Evolutionary conservation across 805 yeast genomes (phyloP).

Genomic region (Jamesozyma rosinii): DNA sequence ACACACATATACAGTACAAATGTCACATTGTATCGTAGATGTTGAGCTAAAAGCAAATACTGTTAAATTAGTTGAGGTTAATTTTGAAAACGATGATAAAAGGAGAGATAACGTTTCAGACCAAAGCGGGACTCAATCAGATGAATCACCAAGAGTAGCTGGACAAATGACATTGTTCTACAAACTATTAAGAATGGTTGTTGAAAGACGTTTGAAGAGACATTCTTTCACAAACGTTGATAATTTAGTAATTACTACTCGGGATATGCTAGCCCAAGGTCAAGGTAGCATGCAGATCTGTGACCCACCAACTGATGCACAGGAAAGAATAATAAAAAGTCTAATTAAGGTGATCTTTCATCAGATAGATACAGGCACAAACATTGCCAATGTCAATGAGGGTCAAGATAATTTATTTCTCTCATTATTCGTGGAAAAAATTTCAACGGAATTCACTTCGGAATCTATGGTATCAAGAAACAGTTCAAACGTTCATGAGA

Average conservation of each 20-base stretch:
- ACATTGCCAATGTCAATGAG: constrained; percentile 8
- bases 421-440: constrained; percentile 20
- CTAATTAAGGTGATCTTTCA: constrained; percentile 20
- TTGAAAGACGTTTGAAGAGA: constrained; percentile 10
- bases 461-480: neutral
- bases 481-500: neutral
- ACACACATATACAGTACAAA: too few relatives aligned
- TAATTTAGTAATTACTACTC: constrained; percentile 8
- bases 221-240: constrained; percentile 3
- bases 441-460: constrained; percentile 4
- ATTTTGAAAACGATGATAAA: constrained; percentile 4
- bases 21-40: constrained; percentile 8
- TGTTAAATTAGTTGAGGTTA: constrained; percentile 8
- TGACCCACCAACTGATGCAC: constrained; percentile 22
- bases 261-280: constrained; percentile 16
- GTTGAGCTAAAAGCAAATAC: constrained; percentile 12
- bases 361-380: constrained; percentile 6
- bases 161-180: constrained; percentile 3
- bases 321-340: constrained; percentile 18
- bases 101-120: neutral
- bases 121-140: neutral
- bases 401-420: constrained; percentile 21
- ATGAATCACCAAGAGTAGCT: neutral
- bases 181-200: constrained; percentile 9
- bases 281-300: constrained; percentile 22